Conservation (phyloP, 2,329 filamentous ascomycete species). For the Trichoderma lentiforme region DNA sequence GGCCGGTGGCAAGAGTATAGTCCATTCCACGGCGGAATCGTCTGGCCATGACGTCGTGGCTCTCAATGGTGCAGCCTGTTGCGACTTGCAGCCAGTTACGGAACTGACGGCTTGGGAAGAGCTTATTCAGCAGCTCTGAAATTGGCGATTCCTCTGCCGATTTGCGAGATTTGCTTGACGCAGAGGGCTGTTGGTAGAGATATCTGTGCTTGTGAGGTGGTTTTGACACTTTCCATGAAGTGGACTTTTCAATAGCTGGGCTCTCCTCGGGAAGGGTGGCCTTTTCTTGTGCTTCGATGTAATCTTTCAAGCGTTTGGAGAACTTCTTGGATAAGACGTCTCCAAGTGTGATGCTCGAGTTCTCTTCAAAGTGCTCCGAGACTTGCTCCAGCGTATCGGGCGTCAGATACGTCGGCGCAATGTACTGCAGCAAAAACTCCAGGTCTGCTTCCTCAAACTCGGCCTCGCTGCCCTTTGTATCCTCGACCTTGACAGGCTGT, state of each 20-base stretch:
- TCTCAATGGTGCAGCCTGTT: slow-evolving; percentile 70
- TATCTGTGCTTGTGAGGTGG: slow-evolving; percentile 96
- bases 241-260: slow-evolving; percentile 55
- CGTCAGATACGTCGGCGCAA: slow-evolving; percentile 85
- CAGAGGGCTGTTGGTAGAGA: slow-evolving; percentile 66
- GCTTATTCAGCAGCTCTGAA: slow-evolving; percentile 73
- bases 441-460: slow-evolving; percentile 74
- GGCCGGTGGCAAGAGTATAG: slow-evolving; percentile 88
- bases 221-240: slow-evolving; percentile 70
- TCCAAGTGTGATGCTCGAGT: slow-evolving; percentile 79
- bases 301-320: slow-evolving; percentile 63
- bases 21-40: slow-evolving; percentile 84
- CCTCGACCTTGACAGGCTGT: slow-evolving; percentile 48
- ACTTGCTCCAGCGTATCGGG: slow-evolving; percentile 87
- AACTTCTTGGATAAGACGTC: slow-evolving; percentile 79
- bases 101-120: slow-evolving; percentile 83
- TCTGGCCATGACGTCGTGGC: slow-evolving; percentile 74
- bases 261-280: slow-evolving; percentile 45
- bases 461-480: slow-evolving; percentile 45
- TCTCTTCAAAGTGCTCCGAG: slow-evolving; percentile 72
- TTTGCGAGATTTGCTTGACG: slow-evolving; percentile 34
- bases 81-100: slow-evolving; percentile 83
- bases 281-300: slow-evolving; percentile 65
- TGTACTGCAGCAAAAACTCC: slow-evolving; percentile 85
- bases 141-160: slow-evolving; percentile 55